Conservation (phyloP, 352 stramenopile genomes). For the Phytophthora idaei region DNA sequence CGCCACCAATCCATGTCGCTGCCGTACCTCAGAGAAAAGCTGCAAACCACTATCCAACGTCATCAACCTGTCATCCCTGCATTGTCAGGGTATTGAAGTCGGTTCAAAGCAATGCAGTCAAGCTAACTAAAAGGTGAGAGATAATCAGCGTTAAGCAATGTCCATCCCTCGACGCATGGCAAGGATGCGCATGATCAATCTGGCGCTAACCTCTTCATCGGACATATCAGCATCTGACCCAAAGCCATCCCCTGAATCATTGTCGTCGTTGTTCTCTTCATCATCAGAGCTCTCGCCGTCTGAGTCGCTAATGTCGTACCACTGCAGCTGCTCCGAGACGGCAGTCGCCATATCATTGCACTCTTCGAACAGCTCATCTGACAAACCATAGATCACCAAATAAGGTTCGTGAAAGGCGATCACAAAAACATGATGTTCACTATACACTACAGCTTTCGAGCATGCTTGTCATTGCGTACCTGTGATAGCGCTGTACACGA, state of each 20-base stretch:
- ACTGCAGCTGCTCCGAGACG: constrained; percentile 50
- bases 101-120: not conserved
- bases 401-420: not conserved
- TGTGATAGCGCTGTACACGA: constrained; percentile 38
- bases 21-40: too few relatives aligned
- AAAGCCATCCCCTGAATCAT: constrained; percentile 14
- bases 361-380: constrained; percentile 37
- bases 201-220: constrained; percentile 34
- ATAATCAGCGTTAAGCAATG: constrained; percentile 9
- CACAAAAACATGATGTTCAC: not conserved
- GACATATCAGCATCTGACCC: constrained; percentile 26
- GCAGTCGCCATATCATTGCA: constrained; percentile 30
- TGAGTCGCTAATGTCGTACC: constrained; percentile 61
- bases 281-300: constrained; percentile 37
- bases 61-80: too few relatives aligned
- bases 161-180: constrained; percentile 33
- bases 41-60: too few relatives aligned
- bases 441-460: not conserved
- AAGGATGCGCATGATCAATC: constrained; percentile 36
- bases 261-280: constrained; percentile 22
- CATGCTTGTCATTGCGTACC: constrained; percentile 15
- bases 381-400: not conserved
- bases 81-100: too few relatives aligned
- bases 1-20: constrained; percentile 3
- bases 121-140: not conserved